phyloP scores from a whole-genome alignment of 768 basidiomycete species.

The Boletus huronensis region DNA sequence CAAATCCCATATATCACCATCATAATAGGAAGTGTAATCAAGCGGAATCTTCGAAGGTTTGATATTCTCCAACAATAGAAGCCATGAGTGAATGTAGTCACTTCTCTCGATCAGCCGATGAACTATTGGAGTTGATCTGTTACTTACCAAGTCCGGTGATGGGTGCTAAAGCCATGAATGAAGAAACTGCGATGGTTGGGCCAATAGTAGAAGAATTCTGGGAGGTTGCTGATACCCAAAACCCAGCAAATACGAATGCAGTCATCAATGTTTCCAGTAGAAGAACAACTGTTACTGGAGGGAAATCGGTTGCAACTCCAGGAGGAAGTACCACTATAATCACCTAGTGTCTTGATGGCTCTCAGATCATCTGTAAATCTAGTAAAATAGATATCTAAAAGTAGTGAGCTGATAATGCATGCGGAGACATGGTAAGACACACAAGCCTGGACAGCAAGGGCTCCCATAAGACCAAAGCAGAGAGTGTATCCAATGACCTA shows the following conservation, averaged over 20 bases:
- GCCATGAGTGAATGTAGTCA: conserved; percentile 16
- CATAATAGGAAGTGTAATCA: conserved; percentile 10
- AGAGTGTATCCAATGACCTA: conserved; percentile 18
- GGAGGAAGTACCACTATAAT: background rate
- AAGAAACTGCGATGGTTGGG: too few relatives aligned
- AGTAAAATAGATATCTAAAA: conserved; percentile 19
- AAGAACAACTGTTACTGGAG: conserved; percentile 8
- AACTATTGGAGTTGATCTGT: background rate
- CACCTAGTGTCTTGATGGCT: conserved; percentile 16
- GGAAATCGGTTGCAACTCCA: background rate
- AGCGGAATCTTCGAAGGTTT: background rate
- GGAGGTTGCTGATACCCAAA: conserved; percentile 3
- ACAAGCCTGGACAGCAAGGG: conserved; percentile 17
- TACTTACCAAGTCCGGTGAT: conserved; percentile 20
- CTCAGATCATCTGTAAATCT: conserved; percentile 13
- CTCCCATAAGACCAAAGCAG: conserved; percentile 13
- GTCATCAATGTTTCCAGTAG: conserved; percentile 19
- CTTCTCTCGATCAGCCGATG: background rate
- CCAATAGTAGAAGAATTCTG: too few relatives aligned
- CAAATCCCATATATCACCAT: conserved; percentile 4
- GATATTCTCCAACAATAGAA: conserved; percentile 26
- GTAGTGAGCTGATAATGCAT: background rate
- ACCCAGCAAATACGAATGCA: conserved; percentile 7
- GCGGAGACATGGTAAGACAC: background rate
- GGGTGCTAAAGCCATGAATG: background rate